Evolutionary conservation across 345 rosid species (phyloP).

Genomic region (Psidium friedrichsthalianum): DNA sequence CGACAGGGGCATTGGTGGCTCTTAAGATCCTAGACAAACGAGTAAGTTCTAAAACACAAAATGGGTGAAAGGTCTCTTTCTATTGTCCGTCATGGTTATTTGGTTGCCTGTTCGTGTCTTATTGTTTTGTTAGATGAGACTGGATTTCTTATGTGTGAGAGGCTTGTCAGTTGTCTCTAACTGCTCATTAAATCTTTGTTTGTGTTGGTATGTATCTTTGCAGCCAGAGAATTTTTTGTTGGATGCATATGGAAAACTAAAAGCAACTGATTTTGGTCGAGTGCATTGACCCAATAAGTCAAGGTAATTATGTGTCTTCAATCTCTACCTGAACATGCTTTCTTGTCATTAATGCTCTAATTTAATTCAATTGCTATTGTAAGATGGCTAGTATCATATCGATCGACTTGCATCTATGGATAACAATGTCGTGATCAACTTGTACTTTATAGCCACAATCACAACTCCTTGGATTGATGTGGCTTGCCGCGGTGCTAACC

Average conservation of each 20-base stretch:
- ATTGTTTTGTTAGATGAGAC: background rate
- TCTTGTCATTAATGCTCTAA: background rate
- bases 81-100: background rate
- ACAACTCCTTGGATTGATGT: background rate
- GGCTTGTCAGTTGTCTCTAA: background rate
- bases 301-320: constrained; percentile 42
- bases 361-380: background rate
- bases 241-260: constrained; percentile 82
- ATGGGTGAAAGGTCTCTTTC: constrained; percentile 74
- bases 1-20: constrained; percentile 75
- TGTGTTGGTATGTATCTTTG: constrained; percentile 9
- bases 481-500: background rate
- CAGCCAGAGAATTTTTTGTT: constrained; percentile 94
- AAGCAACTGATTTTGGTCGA: constrained; percentile 95
- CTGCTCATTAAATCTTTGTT: background rate
- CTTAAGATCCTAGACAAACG: constrained; percentile 93
- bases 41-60: constrained; percentile 88
- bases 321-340: background rate
- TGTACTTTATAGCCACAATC: background rate
- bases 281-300: constrained; percentile 92
- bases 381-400: background rate
- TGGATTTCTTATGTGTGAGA: background rate
- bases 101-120: background rate
- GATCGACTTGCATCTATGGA: background rate
- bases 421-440: background rate